These are phyloP conservation scores for Albatrellus sp. DNA, from an alignment of 1,284 basidiomycete genomes.

Conservation along the genomic window DNA sequence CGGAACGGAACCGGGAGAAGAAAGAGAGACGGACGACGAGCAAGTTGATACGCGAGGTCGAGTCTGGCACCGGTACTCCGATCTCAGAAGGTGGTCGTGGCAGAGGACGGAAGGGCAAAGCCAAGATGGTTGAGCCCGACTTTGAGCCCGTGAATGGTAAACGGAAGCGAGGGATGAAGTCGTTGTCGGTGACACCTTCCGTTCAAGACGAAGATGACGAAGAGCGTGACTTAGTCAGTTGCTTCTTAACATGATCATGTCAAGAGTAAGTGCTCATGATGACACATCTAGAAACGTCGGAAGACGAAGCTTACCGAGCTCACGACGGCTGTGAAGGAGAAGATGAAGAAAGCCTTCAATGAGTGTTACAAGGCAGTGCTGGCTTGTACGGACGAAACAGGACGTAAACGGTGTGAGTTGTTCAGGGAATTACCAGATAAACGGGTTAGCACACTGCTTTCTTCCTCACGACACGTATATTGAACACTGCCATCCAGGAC, in stretches of 20 bases:
- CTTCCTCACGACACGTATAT: not conserved
- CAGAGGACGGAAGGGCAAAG: slow-evolving; percentile 57
- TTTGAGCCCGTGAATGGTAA: slow-evolving; percentile 45
- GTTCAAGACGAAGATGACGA: slow-evolving; percentile 58
- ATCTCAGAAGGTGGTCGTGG: slow-evolving; percentile 27
- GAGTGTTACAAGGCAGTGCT: slow-evolving; percentile 75
- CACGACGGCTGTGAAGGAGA: slow-evolving; percentile 46
- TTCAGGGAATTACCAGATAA: slow-evolving; percentile 74
- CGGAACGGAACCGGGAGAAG: slow-evolving; percentile 48
- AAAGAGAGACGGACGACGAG: slow-evolving; percentile 38
- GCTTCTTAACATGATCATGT: not conserved
- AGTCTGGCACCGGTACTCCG: slow-evolving; percentile 15
- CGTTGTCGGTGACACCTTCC: slow-evolving; percentile 67
- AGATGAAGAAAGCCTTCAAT: slow-evolving; percentile 78
- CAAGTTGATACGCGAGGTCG: slow-evolving; percentile 13
- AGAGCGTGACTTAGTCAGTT: slow-evolving; percentile 44
- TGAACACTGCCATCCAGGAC: slow-evolving; percentile 30
- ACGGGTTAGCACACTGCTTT: slow-evolving; percentile 32
- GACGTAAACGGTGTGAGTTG: slow-evolving; percentile 72
- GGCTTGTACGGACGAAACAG: slow-evolving; percentile 59
- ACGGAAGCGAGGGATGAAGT: slow-evolving; percentile 64
- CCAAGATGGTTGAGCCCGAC: slow-evolving; percentile 32
- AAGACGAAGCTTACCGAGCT: slow-evolving; percentile 48
- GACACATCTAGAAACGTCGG: slow-evolving; percentile 54
- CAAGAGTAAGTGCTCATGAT: not conserved